Conservation (phyloP, 345 rosid genomes). For the Eucalyptus marginata region DNA sequence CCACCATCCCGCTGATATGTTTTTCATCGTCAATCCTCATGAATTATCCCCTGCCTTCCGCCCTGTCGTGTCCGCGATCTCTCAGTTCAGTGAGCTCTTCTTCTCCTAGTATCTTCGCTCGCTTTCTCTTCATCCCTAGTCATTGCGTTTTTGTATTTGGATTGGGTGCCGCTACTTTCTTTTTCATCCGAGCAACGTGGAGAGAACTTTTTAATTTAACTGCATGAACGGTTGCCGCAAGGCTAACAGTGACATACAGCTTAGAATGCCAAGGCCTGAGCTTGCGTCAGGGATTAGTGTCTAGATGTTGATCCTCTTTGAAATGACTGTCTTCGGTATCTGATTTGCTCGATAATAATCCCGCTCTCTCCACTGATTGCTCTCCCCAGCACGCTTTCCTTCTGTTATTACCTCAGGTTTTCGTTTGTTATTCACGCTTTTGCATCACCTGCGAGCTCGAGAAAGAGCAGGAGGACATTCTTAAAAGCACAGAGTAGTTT, state of each 20-base stretch:
- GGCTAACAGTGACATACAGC: neutral
- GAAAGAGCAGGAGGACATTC: neutral
- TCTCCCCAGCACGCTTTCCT: neutral
- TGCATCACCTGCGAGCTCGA: neutral
- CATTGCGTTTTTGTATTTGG: neutral
- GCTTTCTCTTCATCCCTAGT: neutral
- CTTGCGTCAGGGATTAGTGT: neutral
- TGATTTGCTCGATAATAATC: neutral
- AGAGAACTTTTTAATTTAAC: neutral
- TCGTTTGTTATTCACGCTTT: neutral
- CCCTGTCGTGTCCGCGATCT: constrained; percentile 48
- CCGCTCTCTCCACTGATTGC: neutral
- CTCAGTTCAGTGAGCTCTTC: constrained; percentile 60
- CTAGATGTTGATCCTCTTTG: neutral
- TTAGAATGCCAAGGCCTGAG: neutral
- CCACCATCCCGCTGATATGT: neutral
- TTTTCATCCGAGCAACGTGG: neutral
- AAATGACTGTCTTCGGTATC: neutral
- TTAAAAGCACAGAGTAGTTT: neutral
- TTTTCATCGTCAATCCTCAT: constrained; percentile 19
- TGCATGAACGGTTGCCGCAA: neutral
- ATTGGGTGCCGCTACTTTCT: neutral
- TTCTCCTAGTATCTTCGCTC: constrained; percentile 39
- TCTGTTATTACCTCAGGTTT: neutral
- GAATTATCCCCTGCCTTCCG: constrained; percentile 60